phyloP scores from a whole-genome alignment of 2,329 filamentous ascomycete genomes.

The Lachnellula subtilissima region DNA sequence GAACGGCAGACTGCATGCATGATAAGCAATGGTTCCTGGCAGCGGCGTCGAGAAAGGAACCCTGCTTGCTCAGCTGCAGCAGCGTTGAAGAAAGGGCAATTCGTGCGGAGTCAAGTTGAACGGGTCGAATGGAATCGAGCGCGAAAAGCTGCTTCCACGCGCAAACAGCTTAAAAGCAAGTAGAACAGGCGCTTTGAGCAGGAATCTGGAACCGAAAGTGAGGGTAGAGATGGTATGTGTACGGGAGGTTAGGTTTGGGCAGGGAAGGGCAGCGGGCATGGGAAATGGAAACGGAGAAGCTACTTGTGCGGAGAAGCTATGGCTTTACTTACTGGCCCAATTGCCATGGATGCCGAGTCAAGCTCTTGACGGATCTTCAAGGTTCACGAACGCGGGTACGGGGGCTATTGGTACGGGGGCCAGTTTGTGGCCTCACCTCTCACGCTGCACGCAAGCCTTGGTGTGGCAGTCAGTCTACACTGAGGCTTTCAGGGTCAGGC shows the following conservation, averaged over 20 bases:
- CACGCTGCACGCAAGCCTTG: not conserved
- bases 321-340: slow-evolving; percentile 15
- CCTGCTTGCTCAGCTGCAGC: slow-evolving; percentile 28
- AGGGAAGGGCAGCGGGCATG: not conserved
- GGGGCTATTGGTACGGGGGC: slow-evolving; percentile 5
- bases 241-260: not conserved
- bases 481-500: not conserved
- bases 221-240: slow-evolving; percentile 10
- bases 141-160: slow-evolving; percentile 22
- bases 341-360: slow-evolving; percentile 19
- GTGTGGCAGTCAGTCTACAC: not conserved
- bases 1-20: slow-evolving; percentile 34
- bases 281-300: slow-evolving; percentile 2
- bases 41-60: slow-evolving; percentile 29
- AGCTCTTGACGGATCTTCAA: slow-evolving; percentile 10
- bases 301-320: slow-evolving; percentile 28
- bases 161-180: slow-evolving; percentile 25
- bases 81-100: slow-evolving; percentile 20
- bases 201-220: slow-evolving; percentile 5
- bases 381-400: slow-evolving; percentile 17
- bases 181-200: slow-evolving; percentile 16
- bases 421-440: slow-evolving; percentile 5
- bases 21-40: slow-evolving; percentile 33
- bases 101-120: slow-evolving; percentile 6
- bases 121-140: slow-evolving; percentile 14